Evolutionary conservation across 2,329 filamentous ascomycete species (phyloP), one percentile per base, ranked within the genome.

Genomic region (Hypocreales sp.): DNA sequence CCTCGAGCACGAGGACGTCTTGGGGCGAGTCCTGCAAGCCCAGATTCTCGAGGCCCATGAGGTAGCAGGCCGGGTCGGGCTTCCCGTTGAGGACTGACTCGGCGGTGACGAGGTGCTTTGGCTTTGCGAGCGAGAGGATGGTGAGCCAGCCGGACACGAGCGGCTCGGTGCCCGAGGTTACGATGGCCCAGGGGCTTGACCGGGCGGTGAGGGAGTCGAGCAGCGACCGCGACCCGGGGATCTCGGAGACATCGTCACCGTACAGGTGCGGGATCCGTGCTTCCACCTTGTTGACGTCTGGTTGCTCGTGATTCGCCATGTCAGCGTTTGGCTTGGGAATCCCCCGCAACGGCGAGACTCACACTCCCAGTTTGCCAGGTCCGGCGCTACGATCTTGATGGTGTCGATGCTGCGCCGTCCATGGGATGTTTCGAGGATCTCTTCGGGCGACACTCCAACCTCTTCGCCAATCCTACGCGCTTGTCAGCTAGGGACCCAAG

Each of bases 311-410:
- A 28, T 24, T 16, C 7, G 10, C 8, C 11, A 13, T n/a, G n/a
- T n/a, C n/a, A n/a, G n/a, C n/a, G n/a, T n/a, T n/a, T n/a, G 14
- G 8, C 19, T 14, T 16, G 9, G 7, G 9, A n/a, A 8, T 8
- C n/a, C 20, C 16, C 13, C 10, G 8, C 7, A 5, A 9, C 7
- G 26, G 20, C 8, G 18, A 13, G 12, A 70, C 80, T 58, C 56
- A 92, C 83, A 93, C 37, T 93, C 83, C 83, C 80, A 87, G 41
- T 78, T 94, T 22, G 90, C 90, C 48, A 83, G 82, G 40, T 80
- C 74, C 11, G 83, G 79, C 35, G 81, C 76, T 32, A 93, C 69
- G 16, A 86, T 60, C 48, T 70, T 70, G 32, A 98, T 64, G 3
- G 79, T 73, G 42, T 98, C 90, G 44, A 95, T 93, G 39, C 75